Conservation (phyloP, 495 filamentous ascomycete genomes). For the Ascodesmis nigricans region DNA sequence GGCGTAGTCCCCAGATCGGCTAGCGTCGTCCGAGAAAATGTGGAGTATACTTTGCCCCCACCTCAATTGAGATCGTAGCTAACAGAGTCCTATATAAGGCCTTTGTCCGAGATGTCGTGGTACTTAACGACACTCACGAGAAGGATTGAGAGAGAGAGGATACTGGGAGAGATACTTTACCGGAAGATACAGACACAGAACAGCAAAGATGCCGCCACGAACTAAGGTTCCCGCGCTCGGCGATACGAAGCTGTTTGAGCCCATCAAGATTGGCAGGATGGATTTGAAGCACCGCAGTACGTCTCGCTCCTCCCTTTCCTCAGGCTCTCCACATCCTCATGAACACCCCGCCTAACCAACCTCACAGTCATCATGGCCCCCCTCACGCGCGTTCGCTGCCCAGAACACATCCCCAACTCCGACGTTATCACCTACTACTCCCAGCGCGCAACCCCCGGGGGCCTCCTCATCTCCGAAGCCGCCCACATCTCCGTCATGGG, state of each 20-base stretch:
- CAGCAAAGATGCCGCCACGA: neutral
- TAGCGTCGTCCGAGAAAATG: no score
- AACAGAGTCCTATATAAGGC: no score
- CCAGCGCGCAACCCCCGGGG: conserved; percentile 38
- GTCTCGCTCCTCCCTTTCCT: neutral
- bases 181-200: no score
- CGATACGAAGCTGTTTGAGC: conserved; percentile 29
- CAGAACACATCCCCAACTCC: conserved; percentile 28
- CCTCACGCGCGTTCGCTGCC: conserved; percentile 18
- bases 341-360: neutral
- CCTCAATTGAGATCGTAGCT: no score
- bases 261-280: conserved; percentile 29
- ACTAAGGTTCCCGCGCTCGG: neutral
- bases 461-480: conserved; percentile 42
- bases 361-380: conserved; percentile 20
- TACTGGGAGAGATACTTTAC: no score
- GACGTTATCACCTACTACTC: conserved; percentile 36
- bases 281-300: conserved; percentile 24
- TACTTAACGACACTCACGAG: no score
- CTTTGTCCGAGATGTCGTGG: no score
- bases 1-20: no score
- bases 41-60: no score
- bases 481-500: conserved; percentile 34
- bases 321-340: neutral
- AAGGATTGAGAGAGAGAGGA: no score